These are phyloP conservation scores for Aspergillus carbonarius DNA, from an alignment of 2,329 filamentous ascomycete genomes.

Conservation along the genomic window DNA sequence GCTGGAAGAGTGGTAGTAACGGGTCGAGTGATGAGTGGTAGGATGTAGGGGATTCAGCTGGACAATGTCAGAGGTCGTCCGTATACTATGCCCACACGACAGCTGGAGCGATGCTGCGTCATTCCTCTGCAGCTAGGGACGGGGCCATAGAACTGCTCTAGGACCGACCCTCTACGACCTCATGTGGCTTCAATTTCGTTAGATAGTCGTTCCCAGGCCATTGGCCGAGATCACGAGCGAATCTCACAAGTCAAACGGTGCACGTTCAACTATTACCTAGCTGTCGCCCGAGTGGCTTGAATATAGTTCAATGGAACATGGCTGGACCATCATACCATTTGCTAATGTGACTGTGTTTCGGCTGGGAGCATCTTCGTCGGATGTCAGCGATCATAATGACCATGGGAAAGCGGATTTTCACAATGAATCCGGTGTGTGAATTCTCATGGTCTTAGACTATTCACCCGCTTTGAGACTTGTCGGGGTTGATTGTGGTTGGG, in stretches of 20 bases:
- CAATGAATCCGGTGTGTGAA: no score
- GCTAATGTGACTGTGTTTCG: background rate
- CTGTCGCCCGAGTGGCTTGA: background rate
- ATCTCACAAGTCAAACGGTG: no score
- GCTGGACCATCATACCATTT: background rate
- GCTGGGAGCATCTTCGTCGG: background rate
- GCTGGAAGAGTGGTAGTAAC: no score
- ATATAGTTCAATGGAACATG: background rate
- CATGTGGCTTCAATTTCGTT: background rate
- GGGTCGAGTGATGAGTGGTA: no score
- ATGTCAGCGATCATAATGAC: background rate
- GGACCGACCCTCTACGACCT: background rate
- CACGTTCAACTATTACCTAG: background rate
- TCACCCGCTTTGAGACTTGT: background rate
- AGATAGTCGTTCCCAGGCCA: background rate
- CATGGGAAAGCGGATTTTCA: no score
- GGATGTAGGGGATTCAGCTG: no score
- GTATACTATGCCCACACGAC: no score
- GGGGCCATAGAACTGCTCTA: background rate
- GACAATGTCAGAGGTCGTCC: no score
- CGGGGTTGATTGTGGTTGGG: background rate
- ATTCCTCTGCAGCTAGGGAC: background rate
- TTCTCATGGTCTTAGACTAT: background rate
- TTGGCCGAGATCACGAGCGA: background rate
- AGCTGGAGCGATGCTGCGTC: background rate